These are phyloP conservation scores for Ambrosia trifida DNA, from an alignment of 129 eudicot genomes.

Conservation along the genomic window DNA sequence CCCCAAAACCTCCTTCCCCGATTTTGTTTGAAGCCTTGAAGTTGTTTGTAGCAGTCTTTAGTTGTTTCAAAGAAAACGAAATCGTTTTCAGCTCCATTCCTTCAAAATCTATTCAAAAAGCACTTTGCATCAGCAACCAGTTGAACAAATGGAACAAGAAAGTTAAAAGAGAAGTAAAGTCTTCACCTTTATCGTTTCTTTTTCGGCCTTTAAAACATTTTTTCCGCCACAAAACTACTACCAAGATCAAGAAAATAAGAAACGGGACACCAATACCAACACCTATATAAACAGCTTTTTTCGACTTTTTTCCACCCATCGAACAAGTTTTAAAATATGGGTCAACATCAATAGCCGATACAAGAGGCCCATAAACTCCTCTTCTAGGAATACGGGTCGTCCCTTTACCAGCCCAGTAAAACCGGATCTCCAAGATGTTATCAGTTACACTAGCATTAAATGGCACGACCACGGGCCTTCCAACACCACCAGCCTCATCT, in stretches of 20 bases:
- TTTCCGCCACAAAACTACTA: slow-evolving; percentile 54
- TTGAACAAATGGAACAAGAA: slow-evolving; percentile 21
- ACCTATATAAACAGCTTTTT: slow-evolving; percentile 37
- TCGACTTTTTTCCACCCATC: slow-evolving; percentile 33
- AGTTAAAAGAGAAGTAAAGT: slow-evolving; percentile 8
- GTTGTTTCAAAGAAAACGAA: slow-evolving; percentile 61
- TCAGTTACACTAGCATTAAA: slow-evolving; percentile 52
- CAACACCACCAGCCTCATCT: slow-evolving; percentile 57
- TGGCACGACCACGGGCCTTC: slow-evolving; percentile 39
- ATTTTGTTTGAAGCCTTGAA: slow-evolving; percentile 56
- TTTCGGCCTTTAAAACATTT: slow-evolving; percentile 33
- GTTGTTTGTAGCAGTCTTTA: slow-evolving; percentile 70
- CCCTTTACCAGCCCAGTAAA: slow-evolving; percentile 85
- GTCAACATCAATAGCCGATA: slow-evolving; percentile 77
- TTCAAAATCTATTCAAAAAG: slow-evolving; percentile 50
- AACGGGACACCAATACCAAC: slow-evolving; percentile 40
- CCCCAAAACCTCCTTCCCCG: slow-evolving; percentile 91
- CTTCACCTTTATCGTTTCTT: slow-evolving; percentile 38
- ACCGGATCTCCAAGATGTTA: slow-evolving; percentile 68
- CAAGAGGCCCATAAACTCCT: slow-evolving; percentile 86
- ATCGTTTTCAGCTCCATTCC: slow-evolving; percentile 64
- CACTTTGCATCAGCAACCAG: neutral
- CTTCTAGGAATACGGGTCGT: slow-evolving; percentile 72
- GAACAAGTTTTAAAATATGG: slow-evolving; percentile 55
- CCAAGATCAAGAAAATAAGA: slow-evolving; percentile 30